These are phyloP conservation scores for Podospora sp. DNA, from an alignment of 495 filamentous ascomycete species.

Conservation along the genomic window DNA sequence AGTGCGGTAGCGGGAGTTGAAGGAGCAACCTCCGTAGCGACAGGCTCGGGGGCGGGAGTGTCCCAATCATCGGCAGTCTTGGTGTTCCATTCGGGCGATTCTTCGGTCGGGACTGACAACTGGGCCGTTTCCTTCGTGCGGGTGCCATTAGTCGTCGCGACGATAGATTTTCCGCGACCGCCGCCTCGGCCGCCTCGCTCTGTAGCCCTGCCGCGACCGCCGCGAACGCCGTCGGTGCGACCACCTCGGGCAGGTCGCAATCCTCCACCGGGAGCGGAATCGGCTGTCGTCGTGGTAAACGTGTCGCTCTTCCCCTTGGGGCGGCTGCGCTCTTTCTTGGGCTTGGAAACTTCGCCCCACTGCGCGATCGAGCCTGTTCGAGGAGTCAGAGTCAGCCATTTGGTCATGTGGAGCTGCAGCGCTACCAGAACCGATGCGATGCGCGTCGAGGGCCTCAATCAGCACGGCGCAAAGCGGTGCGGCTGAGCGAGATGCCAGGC, in stretches of 20 bases:
- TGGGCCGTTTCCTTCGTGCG: slow-evolving; percentile 51
- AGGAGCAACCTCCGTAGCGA: slow-evolving; percentile 34
- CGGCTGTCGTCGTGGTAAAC: slow-evolving; percentile 54
- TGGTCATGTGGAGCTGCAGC: background rate
- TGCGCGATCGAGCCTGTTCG: slow-evolving; percentile 78
- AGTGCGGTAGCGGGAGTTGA: slow-evolving; percentile 27
- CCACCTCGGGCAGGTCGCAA: slow-evolving; percentile 58
- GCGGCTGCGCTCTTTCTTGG: slow-evolving; percentile 76
- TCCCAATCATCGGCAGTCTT: slow-evolving; percentile 41
- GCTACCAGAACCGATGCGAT: background rate
- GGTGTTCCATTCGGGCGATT: slow-evolving; percentile 45
- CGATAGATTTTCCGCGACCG: slow-evolving; percentile 51
- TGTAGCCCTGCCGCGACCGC: slow-evolving; percentile 71
- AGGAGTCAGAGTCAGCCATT: slow-evolving; percentile 18
- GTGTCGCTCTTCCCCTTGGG: slow-evolving; percentile 79
- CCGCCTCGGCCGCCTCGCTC: slow-evolving; percentile 74
- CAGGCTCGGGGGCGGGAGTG: slow-evolving; percentile 30
- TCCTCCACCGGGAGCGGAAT: slow-evolving; percentile 46
- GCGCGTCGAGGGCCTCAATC: background rate
- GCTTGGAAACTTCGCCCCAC: slow-evolving; percentile 96
- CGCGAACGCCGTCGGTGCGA: slow-evolving; percentile 65
- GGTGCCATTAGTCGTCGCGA: slow-evolving; percentile 54
- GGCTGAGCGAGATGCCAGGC: slow-evolving; percentile 17
- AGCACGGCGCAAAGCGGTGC: background rate
- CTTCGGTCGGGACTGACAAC: slow-evolving; percentile 53